A percentile compares a stretch with the other conserved stretches of the same genome.
Conservation (phyloP, 2,329 filamentous ascomycete species). For the Sporothrix dimorphospora region DNA sequence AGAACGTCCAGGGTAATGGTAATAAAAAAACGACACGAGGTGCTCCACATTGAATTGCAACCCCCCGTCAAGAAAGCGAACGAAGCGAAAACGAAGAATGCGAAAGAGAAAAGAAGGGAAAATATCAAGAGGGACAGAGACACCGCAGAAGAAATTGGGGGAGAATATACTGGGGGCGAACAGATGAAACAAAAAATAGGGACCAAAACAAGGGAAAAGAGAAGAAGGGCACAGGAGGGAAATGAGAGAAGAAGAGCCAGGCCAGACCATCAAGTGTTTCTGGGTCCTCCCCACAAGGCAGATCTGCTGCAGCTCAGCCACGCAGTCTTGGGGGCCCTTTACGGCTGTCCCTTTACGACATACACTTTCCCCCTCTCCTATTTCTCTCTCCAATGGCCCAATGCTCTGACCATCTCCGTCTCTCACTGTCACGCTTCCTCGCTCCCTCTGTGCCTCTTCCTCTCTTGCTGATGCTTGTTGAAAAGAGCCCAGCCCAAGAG, state of each 20-base stretch:
- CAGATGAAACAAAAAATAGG: not conserved
- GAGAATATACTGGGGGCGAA: not conserved
- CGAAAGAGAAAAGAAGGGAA: not conserved
- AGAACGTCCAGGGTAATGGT: not conserved
- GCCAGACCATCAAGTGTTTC: not conserved
- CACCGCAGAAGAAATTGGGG: not conserved
- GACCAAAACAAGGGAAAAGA: not conserved
- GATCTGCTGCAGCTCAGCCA: constrained; percentile 17
- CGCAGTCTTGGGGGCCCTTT: not conserved
- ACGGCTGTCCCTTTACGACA: not conserved
- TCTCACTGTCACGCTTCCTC: not conserved
- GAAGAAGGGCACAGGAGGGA: not conserved
- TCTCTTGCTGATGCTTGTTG: not conserved
- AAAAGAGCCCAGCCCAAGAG: not conserved
- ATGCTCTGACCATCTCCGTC: not conserved
- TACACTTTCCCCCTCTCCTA: not conserved
- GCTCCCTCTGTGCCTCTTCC: not conserved
- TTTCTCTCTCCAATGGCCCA: not conserved
- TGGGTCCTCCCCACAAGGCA: not conserved
- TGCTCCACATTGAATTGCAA: constrained; percentile 9
- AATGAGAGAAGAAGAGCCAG: not conserved
- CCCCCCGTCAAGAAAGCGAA: not conserved
- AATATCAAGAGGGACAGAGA: not conserved
- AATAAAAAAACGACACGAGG: not conserved
- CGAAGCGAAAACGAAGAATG: not conserved